Base-by-base conservation (phyloP, 352 stramenopile genomes). In the Blastocystis sp. region DNA sequence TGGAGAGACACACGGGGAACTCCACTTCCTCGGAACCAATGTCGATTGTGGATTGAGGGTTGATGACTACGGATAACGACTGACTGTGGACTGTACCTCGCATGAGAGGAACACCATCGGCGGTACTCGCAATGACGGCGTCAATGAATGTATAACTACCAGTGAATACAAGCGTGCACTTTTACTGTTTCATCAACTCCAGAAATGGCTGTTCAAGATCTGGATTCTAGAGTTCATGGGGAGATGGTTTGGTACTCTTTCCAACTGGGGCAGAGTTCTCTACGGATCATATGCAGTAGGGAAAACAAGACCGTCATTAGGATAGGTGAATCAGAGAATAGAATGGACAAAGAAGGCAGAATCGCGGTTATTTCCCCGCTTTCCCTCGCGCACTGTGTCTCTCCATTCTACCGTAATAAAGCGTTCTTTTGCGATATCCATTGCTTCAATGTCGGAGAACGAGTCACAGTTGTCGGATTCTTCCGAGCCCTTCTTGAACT, bases 21-120 rank as follows among this genome's bases (percentile, higher is more conserved):
- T 79, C 69, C 21, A 79, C 69, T 62, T 79, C 69, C 38, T 79
- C 69, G 21, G 69, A 79, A 64, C 69, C 69, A 61, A 79, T 79
- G 45, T 79, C 69, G 38, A 79, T 79, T 1, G 41, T 40, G 17
- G 69, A 79, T 21, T 60, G 17, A 10, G 69, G 69, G 62, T 79
- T 79, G 28, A 62, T 79, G n/a, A 79, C 69, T 79, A 60, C 43
- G 14, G 14, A n/a, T 64, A 41, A 79, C 0, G 14, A n/a, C 45
- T 21, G 9, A 43, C 11, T 10, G 17, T 34, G 40, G 19, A 10
- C 10, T 3, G 21, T 28, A 79, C 69, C 41, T 61, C 69, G 43
- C 69, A 79, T 79, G 28, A 79, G 45, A 28, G 69, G 69, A 61
- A 79, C 69, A 14, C 69, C 69, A 53, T 79, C 69, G 11, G 69